Conservation (phyloP, 2,329 filamentous ascomycete species). For the Chalara sp. region DNA sequence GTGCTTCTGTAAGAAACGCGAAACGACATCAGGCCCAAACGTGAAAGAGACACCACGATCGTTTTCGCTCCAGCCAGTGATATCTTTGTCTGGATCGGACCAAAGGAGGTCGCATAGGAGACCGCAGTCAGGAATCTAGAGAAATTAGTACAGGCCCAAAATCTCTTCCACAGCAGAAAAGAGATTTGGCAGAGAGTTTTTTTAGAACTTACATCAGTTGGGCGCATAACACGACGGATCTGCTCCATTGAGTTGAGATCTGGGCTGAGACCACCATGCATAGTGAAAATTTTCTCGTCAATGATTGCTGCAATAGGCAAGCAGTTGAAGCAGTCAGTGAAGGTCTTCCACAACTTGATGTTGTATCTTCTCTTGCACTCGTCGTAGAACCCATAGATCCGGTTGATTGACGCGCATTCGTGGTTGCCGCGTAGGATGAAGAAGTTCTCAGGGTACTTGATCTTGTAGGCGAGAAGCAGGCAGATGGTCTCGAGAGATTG, state of each 20-base stretch:
- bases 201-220: conserved; percentile 77
- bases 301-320: conserved; percentile 97
- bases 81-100: conserved; percentile 99
- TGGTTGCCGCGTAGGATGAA: conserved; percentile 98
- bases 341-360: conserved; percentile 99
- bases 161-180: conserved; percentile 21
- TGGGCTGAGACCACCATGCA: conserved; percentile 96
- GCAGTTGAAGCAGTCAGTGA: conserved; percentile 99
- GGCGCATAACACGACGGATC: conserved; percentile 97
- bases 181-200: conserved; percentile 12
- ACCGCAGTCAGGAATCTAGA: conserved; percentile 92
- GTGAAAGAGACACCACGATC: conserved; percentile 98
- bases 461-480: conserved; percentile 95
- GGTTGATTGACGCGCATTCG: conserved; percentile 97
- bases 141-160: conserved; percentile 27
- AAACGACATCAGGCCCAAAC: conserved; percentile 95
- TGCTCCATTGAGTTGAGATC: conserved; percentile 99
- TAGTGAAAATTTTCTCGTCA: conserved; percentile 99
- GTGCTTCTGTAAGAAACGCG: conserved; percentile 95
- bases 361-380: conserved; percentile 99
- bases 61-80: conserved; percentile 98
- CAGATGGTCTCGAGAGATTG: conserved; percentile 98
- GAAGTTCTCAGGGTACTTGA: conserved; percentile 99
- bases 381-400: conserved; percentile 99
- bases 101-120: conserved; percentile 95